Evolutionary conservation across 768 basidiomycete species (phyloP).

Genomic region (Auricularia heimuer): DNA sequence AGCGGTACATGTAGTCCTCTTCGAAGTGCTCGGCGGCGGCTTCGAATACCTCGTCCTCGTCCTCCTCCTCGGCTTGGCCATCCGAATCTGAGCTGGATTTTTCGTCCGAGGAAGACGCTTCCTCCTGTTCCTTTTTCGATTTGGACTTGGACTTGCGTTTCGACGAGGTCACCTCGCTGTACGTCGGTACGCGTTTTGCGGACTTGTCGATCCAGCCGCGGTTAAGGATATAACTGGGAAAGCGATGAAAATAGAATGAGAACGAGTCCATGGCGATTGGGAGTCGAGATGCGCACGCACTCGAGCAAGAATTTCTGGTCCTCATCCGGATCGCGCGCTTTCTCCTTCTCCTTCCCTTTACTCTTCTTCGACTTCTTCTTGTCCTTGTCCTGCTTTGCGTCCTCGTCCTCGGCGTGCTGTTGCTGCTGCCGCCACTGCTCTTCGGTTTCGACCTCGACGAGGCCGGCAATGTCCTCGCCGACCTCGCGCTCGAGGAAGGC

Average conservation of each 20-base stretch:
- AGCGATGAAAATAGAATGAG: neutral
- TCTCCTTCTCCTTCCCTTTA: conserved; percentile 31
- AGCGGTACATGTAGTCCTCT: conserved; percentile 95
- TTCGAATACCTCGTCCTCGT: conserved; percentile 11
- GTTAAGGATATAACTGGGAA: conserved; percentile 81
- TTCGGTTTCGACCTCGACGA: conserved; percentile 49
- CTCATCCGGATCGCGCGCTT: conserved; percentile 34
- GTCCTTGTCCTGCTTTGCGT: neutral
- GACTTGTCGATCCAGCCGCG: conserved; percentile 93
- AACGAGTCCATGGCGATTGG: conserved; percentile 2
- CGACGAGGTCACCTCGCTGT: conserved; percentile 58
- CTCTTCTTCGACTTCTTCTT: conserved; percentile 5
- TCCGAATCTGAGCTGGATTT: conserved; percentile 11
- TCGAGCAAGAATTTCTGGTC: conserved; percentile 87
- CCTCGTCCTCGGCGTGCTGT: neutral
- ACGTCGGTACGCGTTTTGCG: conserved; percentile 68
- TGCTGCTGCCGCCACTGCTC: conserved; percentile 18
- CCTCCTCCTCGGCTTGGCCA: conserved; percentile 9
- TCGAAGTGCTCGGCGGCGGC: conserved; percentile 67
- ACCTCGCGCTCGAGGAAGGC: conserved; percentile 74
- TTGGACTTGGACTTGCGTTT: conserved; percentile 5
- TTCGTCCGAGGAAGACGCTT: conserved; percentile 1
- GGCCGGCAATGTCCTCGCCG: conserved; percentile 57
- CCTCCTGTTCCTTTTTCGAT: no score
- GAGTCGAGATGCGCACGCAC: conserved; percentile 36